A percentile compares a stretch with the other conserved stretches of the same genome.
Evolutionary conservation across 768 basidiomycete species (phyloP).

Genomic region (Lactarius tabidus): DNA sequence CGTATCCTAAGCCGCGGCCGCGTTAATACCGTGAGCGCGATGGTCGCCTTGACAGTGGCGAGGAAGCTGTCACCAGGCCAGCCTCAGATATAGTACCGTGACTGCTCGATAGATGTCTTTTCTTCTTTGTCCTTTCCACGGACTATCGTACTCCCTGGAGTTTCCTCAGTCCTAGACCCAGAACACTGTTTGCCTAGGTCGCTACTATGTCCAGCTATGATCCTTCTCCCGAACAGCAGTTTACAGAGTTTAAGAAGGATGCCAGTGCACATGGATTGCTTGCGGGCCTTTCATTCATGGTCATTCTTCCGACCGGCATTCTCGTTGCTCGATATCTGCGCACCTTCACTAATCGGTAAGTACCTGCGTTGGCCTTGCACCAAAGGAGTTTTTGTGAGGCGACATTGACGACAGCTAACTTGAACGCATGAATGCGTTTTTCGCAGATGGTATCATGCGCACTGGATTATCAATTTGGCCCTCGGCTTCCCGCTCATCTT

Average conservation of each 20-base stretch:
- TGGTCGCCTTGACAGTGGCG: background rate
- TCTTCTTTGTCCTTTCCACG: background rate
- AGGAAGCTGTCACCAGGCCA: too few species aligned
- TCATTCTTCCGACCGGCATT: background rate
- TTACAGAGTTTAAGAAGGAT: background rate
- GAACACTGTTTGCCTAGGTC: background rate
- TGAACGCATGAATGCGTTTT: background rate
- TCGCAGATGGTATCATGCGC: conserved; percentile 15
- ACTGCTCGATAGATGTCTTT: background rate
- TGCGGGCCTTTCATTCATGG: conserved; percentile 8
- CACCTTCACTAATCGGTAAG: conserved; percentile 16
- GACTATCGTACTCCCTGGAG: background rate
- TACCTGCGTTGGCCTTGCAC: background rate
- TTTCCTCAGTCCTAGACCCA: background rate
- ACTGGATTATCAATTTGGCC: conserved; percentile 2
- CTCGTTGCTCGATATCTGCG: conserved; percentile 15
- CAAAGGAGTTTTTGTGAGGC: background rate
- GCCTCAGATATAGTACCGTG: too few species aligned
- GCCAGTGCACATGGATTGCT: conserved; percentile 1
- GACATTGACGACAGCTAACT: background rate
- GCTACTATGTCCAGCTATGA: background rate
- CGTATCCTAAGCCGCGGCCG: background rate
- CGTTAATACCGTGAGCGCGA: background rate
- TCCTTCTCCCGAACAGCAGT: too few species aligned
- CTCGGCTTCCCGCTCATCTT: conserved; percentile 53